Percentiles rank a stretch among this genome's conserved stretches.
These are phyloP conservation scores for Aphanomyces euteiches DNA, from an alignment of 352 stramenopile genomes.

Conservation along the genomic window DNA sequence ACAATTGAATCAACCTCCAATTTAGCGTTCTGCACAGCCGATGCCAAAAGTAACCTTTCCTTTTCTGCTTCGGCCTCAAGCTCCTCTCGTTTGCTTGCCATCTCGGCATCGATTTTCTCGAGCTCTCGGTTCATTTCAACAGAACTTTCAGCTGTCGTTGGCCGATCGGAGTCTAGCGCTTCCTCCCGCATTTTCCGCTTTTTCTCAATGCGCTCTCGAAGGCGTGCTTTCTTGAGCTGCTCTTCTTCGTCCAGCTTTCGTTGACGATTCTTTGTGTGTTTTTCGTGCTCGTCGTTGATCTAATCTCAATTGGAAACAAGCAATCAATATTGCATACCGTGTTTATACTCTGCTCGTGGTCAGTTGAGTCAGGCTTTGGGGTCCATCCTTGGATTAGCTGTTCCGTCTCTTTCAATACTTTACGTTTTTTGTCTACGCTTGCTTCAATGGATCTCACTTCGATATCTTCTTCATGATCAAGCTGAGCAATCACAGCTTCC, in stretches of 20 bases:
- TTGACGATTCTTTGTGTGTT: conserved; percentile 38
- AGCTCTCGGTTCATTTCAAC: conserved; percentile 33
- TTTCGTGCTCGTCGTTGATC: conserved; percentile 39
- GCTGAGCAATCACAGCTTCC: not conserved
- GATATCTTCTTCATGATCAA: conserved; percentile 30
- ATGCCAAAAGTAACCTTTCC: conserved; percentile 30
- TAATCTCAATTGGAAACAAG: not conserved
- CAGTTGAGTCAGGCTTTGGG: conserved; percentile 22
- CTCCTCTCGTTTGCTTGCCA: conserved; percentile 34
- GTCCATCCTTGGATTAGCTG: conserved; percentile 12
- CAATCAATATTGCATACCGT: too few species aligned
- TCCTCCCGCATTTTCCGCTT: conserved; percentile 40
- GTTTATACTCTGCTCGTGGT: too few species aligned
- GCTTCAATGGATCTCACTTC: conserved; percentile 32
- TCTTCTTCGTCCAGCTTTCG: conserved; percentile 38
- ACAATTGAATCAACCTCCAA: conserved; percentile 36
- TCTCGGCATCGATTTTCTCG: conserved; percentile 36
- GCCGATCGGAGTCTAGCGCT: conserved; percentile 30
- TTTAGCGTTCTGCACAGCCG: conserved; percentile 32
- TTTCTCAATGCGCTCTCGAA: conserved; percentile 39
- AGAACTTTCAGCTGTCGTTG: not conserved
- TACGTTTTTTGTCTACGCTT: conserved; percentile 26
- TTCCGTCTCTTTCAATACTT: conserved; percentile 9
- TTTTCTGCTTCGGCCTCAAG: conserved; percentile 20
- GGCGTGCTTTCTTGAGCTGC: conserved; percentile 35